Conservation (phyloP, 75 land plant genomes). For the Picea sitchensis region DNA sequence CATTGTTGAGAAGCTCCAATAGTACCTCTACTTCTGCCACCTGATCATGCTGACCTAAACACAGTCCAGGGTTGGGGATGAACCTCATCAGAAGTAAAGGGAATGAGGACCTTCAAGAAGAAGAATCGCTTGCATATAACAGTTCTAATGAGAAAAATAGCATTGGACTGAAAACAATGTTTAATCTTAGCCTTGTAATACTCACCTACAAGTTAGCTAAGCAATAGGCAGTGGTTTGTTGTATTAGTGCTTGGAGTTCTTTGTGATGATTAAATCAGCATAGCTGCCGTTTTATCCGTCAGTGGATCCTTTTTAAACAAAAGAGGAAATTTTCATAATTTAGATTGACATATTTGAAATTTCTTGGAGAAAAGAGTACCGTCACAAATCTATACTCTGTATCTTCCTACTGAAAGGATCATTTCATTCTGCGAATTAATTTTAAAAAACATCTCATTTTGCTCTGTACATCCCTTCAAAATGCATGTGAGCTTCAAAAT, state of each 20-base stretch:
- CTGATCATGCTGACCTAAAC: neutral
- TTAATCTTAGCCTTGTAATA: neutral
- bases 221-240: too few relatives aligned
- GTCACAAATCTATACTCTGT: neutral
- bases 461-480: neutral
- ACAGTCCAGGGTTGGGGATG: neutral
- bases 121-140: neutral
- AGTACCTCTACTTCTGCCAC: neutral
- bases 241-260: too few relatives aligned
- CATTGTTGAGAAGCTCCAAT: neutral
- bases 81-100: neutral
- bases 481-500: neutral
- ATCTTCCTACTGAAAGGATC: neutral
- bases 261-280: too few relatives aligned
- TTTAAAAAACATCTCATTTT: neutral
- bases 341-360: neutral
- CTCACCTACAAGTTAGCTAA: neutral
- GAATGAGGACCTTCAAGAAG: neutral
- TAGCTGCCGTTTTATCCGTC: neutral
- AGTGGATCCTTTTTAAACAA: neutral
- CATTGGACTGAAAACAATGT: neutral
- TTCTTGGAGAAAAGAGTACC: neutral
- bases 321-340: neutral
- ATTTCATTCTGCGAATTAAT: neutral
- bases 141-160: neutral